Evolutionary conservation across 805 yeast species (phyloP).

Genomic region (Starmerella etchellsii): DNA sequence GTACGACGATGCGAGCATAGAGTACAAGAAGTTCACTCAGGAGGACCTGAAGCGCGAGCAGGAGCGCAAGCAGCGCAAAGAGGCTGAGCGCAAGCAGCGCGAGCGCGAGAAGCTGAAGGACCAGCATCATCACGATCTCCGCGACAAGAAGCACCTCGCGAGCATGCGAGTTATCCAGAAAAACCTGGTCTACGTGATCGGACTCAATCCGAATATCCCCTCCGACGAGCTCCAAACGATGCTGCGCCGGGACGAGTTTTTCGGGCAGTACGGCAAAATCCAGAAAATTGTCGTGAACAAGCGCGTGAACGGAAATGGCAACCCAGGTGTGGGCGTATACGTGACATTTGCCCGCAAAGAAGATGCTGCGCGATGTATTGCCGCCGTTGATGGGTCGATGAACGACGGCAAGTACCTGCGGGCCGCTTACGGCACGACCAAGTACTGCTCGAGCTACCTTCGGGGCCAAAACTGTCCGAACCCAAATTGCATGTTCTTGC

Average conservation of each 20-base stretch:
- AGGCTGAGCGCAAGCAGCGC: conserved; percentile 55
- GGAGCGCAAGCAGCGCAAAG: conserved; percentile 64
- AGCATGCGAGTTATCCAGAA: conserved; percentile 98
- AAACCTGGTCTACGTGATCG: conserved; percentile 91
- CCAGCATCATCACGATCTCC: conserved; percentile 28
- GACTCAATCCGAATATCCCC: conserved; percentile 74
- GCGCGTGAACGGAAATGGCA: conserved; percentile 45
- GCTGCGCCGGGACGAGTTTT: conserved; percentile 78
- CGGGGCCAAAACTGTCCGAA: conserved; percentile 95
- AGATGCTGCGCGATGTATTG: conserved; percentile 88
- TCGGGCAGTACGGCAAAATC: conserved; percentile 97
- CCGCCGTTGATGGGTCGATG: conserved; percentile 80
- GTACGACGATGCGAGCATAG: conserved; percentile 87
- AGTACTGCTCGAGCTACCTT: conserved; percentile 91
- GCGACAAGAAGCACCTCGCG: conserved; percentile 67
- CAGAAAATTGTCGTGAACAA: conserved; percentile 83
- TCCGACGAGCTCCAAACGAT: conserved; percentile 76
- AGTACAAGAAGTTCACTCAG: conserved; percentile 65
- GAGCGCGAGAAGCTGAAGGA: conserved; percentile 92
- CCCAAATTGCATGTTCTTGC: conserved; percentile 97
- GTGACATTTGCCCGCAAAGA: conserved; percentile 88
- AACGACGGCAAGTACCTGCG: conserved; percentile 81
- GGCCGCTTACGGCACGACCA: conserved; percentile 98
- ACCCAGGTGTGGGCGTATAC: conserved; percentile 83
- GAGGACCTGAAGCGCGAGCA: conserved; percentile 83